These are phyloP conservation scores for Neoboletus magnificus DNA, from an alignment of 768 basidiomycete genomes.

Conservation along the genomic window DNA sequence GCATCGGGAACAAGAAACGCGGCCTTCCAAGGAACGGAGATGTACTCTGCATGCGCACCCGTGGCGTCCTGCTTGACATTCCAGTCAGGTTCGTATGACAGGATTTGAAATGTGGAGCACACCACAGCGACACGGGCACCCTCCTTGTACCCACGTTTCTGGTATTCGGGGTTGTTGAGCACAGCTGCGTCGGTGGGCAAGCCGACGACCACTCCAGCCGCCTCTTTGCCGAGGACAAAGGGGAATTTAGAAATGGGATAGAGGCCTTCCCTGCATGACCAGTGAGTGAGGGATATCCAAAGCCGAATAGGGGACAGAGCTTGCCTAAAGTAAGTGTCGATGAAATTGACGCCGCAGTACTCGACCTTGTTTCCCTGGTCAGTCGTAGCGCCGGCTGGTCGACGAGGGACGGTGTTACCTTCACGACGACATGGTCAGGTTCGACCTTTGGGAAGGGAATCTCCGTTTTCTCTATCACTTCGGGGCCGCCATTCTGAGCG, in stretches of 20 bases:
- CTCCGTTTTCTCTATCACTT: constrained; percentile 66
- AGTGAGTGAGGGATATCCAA: background rate
- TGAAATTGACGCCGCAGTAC: constrained; percentile 84
- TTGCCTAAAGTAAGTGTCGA: constrained; percentile 78
- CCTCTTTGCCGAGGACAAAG: constrained; percentile 72
- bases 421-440: constrained; percentile 54
- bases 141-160: constrained; percentile 59
- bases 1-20: constrained; percentile 63
- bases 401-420: constrained; percentile 19
- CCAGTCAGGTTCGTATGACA: background rate
- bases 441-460: constrained; percentile 66
- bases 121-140: constrained; percentile 78
- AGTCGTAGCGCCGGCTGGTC: background rate
- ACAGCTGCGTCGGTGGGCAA: constrained; percentile 67
- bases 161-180: constrained; percentile 57
- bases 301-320: constrained; percentile 2
- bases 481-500: constrained; percentile 67
- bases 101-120: constrained; percentile 23
- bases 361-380: constrained; percentile 46
- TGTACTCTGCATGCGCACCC: constrained; percentile 68
- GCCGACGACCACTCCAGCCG: constrained; percentile 68
- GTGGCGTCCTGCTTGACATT: constrained; percentile 37
- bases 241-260: constrained; percentile 62
- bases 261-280: constrained; percentile 50
- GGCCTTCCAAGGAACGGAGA: constrained; percentile 58